A percentile compares a stretch with the other conserved stretches of the same genome.
phyloP scores from a whole-genome alignment of 176 grass and related monocot species.

The Olyra latifolia region DNA sequence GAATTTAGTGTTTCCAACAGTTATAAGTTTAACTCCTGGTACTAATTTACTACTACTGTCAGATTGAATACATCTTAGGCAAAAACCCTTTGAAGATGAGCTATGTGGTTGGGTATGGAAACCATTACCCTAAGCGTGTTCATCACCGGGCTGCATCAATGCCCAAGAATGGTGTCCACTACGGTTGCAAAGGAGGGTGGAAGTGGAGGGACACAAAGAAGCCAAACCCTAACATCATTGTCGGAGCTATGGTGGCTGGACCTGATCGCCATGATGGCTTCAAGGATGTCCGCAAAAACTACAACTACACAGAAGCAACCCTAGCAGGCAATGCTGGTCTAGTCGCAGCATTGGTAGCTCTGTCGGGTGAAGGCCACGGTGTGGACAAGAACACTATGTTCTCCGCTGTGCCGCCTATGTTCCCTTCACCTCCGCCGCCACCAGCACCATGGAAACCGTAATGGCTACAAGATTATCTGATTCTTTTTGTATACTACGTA shows the following conservation, averaged over 20 bases:
- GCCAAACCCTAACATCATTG: slow-evolving; percentile 69
- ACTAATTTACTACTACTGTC: slow-evolving; percentile 23
- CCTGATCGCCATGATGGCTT: slow-evolving; percentile 80
- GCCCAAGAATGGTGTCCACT: slow-evolving; percentile 75
- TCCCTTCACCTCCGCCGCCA: slow-evolving; percentile 75
- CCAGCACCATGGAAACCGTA: slow-evolving; percentile 88
- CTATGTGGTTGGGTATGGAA: slow-evolving; percentile 75
- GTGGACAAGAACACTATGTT: slow-evolving; percentile 95
- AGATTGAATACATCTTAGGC: slow-evolving; percentile 90
- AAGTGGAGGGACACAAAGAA: slow-evolving; percentile 88
- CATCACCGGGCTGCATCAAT: slow-evolving; percentile 95
- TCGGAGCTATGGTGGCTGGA: slow-evolving; percentile 85
- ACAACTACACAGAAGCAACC: slow-evolving; percentile 88
- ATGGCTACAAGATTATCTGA: not conserved
- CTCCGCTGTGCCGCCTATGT: slow-evolving; percentile 90
- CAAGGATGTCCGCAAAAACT: slow-evolving; percentile 70
- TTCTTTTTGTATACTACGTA: slow-evolving; percentile 23
- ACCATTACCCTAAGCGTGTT: slow-evolving; percentile 75
- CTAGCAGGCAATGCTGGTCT: slow-evolving; percentile 87
- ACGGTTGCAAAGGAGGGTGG: slow-evolving; percentile 83
- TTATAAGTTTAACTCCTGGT: not conserved
- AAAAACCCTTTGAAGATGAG: slow-evolving; percentile 97
- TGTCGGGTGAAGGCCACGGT: slow-evolving; percentile 66
- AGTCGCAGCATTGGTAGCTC: slow-evolving; percentile 72
- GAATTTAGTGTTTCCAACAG: not conserved